A percentile compares a stretch with the other conserved stretches of the same genome.
phyloP scores from a whole-genome alignment of 1,284 basidiomycete species.

The Ustilago shanxiensis region DNA sequence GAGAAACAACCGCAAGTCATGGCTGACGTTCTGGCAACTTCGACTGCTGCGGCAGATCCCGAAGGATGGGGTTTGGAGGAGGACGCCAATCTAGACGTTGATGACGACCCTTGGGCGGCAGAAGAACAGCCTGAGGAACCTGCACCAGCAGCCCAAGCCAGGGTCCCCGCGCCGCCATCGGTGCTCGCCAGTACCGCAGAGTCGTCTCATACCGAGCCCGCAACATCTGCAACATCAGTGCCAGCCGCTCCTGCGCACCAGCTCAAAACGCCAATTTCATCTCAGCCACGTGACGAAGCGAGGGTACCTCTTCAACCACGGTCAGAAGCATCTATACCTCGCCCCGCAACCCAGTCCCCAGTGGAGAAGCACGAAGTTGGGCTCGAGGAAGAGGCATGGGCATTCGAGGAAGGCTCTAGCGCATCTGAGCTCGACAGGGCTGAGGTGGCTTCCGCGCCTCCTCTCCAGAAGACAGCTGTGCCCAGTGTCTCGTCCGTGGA shows the following conservation, averaged over 20 bases:
- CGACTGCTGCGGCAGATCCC: not conserved
- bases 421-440: conserved; percentile 29
- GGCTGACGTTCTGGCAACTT: not conserved
- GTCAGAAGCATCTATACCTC: not conserved
- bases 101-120: conserved; percentile 28
- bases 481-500: not conserved
- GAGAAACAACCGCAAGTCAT: not conserved
- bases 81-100: not conserved
- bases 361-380: conserved; percentile 5
- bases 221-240: not conserved
- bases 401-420: conserved; percentile 38
- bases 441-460: conserved; percentile 15
- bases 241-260: not conserved
- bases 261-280: not conserved
- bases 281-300: not conserved
- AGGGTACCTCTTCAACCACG: not conserved
- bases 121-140: not conserved
- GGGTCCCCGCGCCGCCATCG: not conserved
- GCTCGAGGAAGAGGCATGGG: conserved; percentile 41
- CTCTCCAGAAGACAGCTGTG: not conserved
- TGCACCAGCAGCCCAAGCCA: not conserved
- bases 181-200: not conserved
- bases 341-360: not conserved
- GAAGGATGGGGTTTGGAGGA: conserved; percentile 29
- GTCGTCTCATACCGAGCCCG: not conserved